These are phyloP conservation scores for Populus davidiana DNA, from an alignment of 345 rosid species.

Conservation along the genomic window DNA sequence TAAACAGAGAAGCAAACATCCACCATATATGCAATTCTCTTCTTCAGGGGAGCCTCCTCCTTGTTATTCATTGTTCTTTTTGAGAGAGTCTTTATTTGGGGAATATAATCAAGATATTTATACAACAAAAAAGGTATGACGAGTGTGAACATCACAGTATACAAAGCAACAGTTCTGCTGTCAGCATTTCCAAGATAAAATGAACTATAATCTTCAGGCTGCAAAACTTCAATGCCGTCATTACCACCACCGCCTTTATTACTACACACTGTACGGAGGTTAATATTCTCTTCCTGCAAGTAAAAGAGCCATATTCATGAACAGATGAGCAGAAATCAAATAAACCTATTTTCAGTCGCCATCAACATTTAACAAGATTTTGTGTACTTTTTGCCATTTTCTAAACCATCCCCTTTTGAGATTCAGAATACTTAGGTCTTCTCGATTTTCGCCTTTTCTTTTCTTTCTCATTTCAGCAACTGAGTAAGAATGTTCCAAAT, in stretches of 20 bases:
- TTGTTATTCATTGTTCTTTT: constrained; percentile 46
- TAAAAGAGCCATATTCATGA: constrained; percentile 6
- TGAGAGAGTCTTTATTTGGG: constrained; percentile 48
- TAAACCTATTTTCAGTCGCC: neutral
- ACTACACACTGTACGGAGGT: constrained; percentile 44
- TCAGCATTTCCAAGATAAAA: constrained; percentile 37
- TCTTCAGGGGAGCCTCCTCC: constrained; percentile 79
- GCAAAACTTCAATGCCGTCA: constrained; percentile 32
- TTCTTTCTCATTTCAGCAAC: neutral
- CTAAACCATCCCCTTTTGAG: too few species aligned
- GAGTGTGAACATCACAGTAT: constrained; percentile 51
- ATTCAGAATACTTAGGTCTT: too few species aligned
- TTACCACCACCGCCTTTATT: constrained; percentile 26
- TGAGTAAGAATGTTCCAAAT: neutral
- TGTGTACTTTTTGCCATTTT: too few species aligned
- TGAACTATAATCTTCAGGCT: constrained; percentile 25
- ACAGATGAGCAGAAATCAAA: constrained; percentile 4
- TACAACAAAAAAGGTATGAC: constrained; percentile 60
- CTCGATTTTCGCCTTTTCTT: neutral
- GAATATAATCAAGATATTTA: constrained; percentile 66
- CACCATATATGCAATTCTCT: constrained; percentile 83
- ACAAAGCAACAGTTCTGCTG: constrained; percentile 61
- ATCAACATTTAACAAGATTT: too few species aligned
- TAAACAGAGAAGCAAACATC: constrained; percentile 85
- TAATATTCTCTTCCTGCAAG: constrained; percentile 66